These are phyloP conservation scores for Wickerhamomyces ciferrii DNA, from an alignment of 805 yeast genomes.

Conservation along the genomic window DNA sequence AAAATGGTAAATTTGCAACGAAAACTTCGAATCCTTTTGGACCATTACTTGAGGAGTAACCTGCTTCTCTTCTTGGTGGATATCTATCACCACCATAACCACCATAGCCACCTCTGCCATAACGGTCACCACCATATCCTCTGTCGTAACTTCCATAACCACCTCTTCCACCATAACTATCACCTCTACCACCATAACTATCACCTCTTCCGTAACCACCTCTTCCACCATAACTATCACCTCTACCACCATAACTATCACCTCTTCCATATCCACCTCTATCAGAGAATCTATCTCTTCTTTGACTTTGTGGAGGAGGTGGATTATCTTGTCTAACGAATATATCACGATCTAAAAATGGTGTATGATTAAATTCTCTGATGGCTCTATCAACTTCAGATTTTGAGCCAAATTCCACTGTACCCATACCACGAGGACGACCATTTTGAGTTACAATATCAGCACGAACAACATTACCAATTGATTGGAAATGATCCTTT, in stretches of 20 bases:
- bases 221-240: not conserved
- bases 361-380: slow-evolving; percentile 56
- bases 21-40: slow-evolving; percentile 51
- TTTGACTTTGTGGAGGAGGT: slow-evolving; percentile 44
- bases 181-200: slow-evolving; percentile 9
- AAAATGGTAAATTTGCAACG: slow-evolving; percentile 78
- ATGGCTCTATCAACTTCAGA: slow-evolving; percentile 73
- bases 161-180: slow-evolving; percentile 12
- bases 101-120: slow-evolving; percentile 10
- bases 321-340: slow-evolving; percentile 91
- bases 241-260: slow-evolving; percentile 1
- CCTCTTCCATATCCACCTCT: slow-evolving; percentile 2
- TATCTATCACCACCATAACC: slow-evolving; percentile 16
- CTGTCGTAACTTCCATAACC: slow-evolving; percentile 16
- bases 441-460: slow-evolving; percentile 79
- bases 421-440: slow-evolving; percentile 84
- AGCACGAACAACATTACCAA: slow-evolving; percentile 70
- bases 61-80: slow-evolving; percentile 16
- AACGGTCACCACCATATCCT: slow-evolving; percentile 1
- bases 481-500: slow-evolving; percentile 50
- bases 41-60: slow-evolving; percentile 9
- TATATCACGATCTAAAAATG: slow-evolving; percentile 68
- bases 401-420: slow-evolving; percentile 71
- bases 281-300: slow-evolving; percentile 8
- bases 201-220: slow-evolving; percentile 12